Evolutionary conservation across 2,329 filamentous ascomycete species (phyloP).

Genomic region (Arthrobotrys musiformis): DNA sequence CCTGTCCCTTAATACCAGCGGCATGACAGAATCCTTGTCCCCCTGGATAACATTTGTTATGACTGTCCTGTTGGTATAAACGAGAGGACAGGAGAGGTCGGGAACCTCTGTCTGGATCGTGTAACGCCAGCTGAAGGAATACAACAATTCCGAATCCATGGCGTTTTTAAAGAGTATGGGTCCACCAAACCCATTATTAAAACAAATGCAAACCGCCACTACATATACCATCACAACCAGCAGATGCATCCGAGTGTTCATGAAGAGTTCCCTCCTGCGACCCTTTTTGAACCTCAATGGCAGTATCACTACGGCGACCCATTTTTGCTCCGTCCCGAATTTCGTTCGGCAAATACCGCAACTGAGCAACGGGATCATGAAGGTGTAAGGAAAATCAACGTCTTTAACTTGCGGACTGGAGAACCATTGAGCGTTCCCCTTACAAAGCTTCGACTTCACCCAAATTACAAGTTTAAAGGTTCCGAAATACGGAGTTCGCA

Average conservation of each 20-base stretch:
- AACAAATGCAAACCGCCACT: background rate
- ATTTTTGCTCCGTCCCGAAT: conserved; percentile 23
- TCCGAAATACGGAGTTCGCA: background rate
- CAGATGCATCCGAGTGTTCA: background rate
- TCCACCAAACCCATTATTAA: background rate
- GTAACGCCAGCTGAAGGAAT: background rate
- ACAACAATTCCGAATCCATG: conserved; percentile 25
- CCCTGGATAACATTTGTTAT: conserved; percentile 37
- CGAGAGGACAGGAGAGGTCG: conserved; percentile 23
- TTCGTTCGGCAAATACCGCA: background rate
- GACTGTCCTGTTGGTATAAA: conserved; percentile 29
- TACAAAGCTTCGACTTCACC: conserved; percentile 20
- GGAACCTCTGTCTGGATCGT: conserved; percentile 35
- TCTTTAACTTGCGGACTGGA: conserved; percentile 46
- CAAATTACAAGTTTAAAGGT: conserved; percentile 21
- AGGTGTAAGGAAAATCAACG: background rate
- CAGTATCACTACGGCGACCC: conserved; percentile 32
- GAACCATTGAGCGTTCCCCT: background rate
- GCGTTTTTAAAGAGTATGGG: conserved; percentile 16
- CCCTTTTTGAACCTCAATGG: conserved; percentile 6
- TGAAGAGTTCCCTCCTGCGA: background rate
- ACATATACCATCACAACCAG: no score
- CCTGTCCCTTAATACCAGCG: conserved; percentile 28
- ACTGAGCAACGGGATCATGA: background rate
- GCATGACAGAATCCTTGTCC: conserved; percentile 32